Percentiles rank a stretch among this genome's conserved stretches.
phyloP scores from a whole-genome alignment of 2,329 filamentous ascomycete genomes.

The Aspergillus floridensis region DNA sequence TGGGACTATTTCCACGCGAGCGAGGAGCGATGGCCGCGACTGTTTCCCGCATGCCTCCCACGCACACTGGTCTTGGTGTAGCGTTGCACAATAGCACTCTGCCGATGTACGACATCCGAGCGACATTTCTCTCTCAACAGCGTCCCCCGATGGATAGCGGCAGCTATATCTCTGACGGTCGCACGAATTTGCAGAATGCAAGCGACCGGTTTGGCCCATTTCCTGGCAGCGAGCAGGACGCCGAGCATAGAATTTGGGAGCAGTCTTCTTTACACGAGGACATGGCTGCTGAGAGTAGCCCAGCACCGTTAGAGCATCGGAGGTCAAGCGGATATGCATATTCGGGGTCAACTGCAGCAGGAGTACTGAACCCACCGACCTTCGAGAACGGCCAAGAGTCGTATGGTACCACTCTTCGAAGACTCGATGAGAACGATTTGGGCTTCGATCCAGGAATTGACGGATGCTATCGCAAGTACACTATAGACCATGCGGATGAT shows the following conservation, averaged over 20 bases:
- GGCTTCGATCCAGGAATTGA: slow-evolving; percentile 19
- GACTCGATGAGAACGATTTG: slow-evolving; percentile 16
- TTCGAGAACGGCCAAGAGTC: neutral
- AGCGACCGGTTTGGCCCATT: neutral
- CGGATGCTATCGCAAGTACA: slow-evolving; percentile 11
- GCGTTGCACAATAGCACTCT: slow-evolving; percentile 20
- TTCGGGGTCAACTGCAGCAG: neutral
- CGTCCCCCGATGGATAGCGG: slow-evolving; percentile 8
- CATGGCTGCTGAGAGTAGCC: neutral
- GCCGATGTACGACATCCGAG: slow-evolving; percentile 19
- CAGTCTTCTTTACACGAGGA: neutral
- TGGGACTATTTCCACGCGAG: slow-evolving; percentile 62
- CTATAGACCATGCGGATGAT: slow-evolving; percentile 5
- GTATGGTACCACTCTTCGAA: neutral
- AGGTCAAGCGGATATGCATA: neutral
- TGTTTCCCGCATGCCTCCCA: slow-evolving; percentile 15
- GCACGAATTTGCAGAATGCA: neutral
- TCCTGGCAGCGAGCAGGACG: neutral
- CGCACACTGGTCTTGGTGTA: slow-evolving; percentile 17
- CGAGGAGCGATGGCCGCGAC: slow-evolving; percentile 16
- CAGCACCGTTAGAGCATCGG: neutral
- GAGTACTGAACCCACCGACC: neutral
- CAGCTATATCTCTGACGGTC: neutral
- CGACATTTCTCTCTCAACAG: slow-evolving; percentile 17
- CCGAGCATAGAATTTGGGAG: neutral